These are phyloP conservation scores for Colletotrichum sp. DNA, from an alignment of 2,329 filamentous ascomycete genomes.

Conservation along the genomic window DNA sequence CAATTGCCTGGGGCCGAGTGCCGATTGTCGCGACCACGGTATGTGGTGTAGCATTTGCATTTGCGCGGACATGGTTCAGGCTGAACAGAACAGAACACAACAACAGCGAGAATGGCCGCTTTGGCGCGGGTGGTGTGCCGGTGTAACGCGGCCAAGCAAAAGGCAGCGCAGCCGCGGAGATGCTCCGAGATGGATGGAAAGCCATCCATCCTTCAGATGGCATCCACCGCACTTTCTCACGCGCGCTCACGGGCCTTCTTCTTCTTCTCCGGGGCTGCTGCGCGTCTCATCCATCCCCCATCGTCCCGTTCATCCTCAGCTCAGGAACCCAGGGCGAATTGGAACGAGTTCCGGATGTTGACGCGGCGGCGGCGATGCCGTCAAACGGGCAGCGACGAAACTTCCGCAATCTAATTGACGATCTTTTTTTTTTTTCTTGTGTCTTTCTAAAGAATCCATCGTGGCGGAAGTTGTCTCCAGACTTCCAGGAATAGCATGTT, in stretches of 20 bases:
- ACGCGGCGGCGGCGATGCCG: neutral
- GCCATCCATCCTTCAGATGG: neutral
- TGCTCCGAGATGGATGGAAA: neutral
- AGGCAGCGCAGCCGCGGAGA: neutral
- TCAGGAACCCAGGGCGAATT: neutral
- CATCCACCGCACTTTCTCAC: neutral
- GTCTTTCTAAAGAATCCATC: neutral
- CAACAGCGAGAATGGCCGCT: neutral
- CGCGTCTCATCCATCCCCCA: neutral
- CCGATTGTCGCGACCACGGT: neutral
- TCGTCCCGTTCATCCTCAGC: neutral
- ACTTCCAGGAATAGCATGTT: constrained; percentile 12
- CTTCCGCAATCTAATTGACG: neutral
- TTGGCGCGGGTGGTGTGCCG: neutral
- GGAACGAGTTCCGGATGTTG: neutral
- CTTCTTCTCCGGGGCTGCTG: neutral
- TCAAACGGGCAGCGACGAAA: constrained; percentile 1
- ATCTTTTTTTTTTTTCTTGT: neutral
- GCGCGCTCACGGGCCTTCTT: neutral
- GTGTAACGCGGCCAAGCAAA: neutral
- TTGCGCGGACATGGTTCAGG: neutral
- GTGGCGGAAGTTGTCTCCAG: neutral
- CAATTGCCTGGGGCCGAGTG: neutral
- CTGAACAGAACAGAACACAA: neutral
- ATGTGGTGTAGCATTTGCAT: neutral